A percentile compares a stretch with the other conserved stretches of the same genome.
phyloP scores from a whole-genome alignment of 345 rosid genomes.

The Populus simonii region DNA sequence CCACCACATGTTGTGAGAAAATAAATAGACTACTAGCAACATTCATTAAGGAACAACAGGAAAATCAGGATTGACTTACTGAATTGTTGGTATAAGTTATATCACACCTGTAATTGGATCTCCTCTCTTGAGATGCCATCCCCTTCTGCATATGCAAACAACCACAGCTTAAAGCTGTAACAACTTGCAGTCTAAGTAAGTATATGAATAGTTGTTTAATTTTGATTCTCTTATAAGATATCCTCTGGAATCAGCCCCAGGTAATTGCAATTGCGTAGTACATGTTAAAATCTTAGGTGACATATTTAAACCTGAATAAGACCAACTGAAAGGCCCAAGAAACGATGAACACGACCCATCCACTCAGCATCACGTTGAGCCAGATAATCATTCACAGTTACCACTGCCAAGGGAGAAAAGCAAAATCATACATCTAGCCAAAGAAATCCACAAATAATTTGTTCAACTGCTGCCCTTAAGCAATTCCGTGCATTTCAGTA shows the following conservation, averaged over 20 bases:
- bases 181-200: neutral
- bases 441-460: neutral
- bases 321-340: slow-evolving; percentile 93
- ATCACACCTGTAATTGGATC: slow-evolving; percentile 75
- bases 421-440: slow-evolving; percentile 1
- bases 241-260: neutral
- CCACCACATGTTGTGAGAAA: neutral
- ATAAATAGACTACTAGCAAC: neutral
- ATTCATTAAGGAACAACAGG: slow-evolving; percentile 2
- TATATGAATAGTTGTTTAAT: neutral
- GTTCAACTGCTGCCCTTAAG: too few relatives aligned
- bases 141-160: slow-evolving; percentile 54
- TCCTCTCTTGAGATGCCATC: slow-evolving; percentile 77
- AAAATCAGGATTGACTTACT: slow-evolving; percentile 43
- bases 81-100: slow-evolving; percentile 94
- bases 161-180: slow-evolving; percentile 7
- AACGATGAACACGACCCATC: slow-evolving; percentile 98
- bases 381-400: slow-evolving; percentile 92
- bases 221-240: neutral
- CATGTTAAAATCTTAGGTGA: too few relatives aligned
- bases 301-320: slow-evolving; percentile 66
- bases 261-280: neutral
- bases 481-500: too few relatives aligned
- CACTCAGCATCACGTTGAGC: slow-evolving; percentile 99
- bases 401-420: slow-evolving; percentile 56